Conservation (phyloP, 371 early-diverging fungal species). For the Circinella umbellata region DNA sequence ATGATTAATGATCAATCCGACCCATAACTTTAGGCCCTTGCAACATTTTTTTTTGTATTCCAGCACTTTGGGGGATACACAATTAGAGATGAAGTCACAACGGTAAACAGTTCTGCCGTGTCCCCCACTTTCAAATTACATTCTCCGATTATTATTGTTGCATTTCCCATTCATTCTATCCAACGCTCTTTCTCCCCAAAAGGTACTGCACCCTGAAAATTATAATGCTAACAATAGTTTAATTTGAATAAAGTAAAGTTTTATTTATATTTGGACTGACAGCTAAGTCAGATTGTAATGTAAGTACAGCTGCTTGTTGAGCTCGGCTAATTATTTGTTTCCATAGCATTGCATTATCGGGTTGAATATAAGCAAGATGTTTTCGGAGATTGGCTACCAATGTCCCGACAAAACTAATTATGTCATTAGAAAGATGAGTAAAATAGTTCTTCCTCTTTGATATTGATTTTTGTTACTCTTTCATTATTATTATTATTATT, state of each 20-base stretch:
- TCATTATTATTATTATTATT: not conserved
- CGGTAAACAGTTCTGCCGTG: constrained; percentile 9
- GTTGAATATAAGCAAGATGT: constrained; percentile 6
- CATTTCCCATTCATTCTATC: too few relatives aligned
- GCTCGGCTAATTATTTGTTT: constrained; percentile 29
- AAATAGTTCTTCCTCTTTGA: not conserved
- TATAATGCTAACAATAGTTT: not conserved
- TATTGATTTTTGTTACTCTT: not conserved
- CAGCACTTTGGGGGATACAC: not conserved
- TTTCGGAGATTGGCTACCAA: constrained; percentile 41
- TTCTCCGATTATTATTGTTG: too few relatives aligned
- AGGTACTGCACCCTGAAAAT: not conserved
- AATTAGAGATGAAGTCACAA: constrained; percentile 3
- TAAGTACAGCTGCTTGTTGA: constrained; percentile 41
- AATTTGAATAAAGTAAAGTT: not conserved
- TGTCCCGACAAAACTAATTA: constrained; percentile 50
- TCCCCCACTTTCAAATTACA: too few relatives aligned
- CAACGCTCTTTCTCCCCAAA: too few relatives aligned
- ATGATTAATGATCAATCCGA: not conserved
- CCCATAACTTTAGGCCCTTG: constrained; percentile 13
- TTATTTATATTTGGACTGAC: constrained; percentile 32
- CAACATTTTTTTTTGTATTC: constrained; percentile 6
- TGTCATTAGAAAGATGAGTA: not conserved
- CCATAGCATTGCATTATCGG: constrained; percentile 16
- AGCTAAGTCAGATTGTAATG: constrained; percentile 42